Base-by-base conservation (phyloP, 345 rosid genomes). In the Lagerstroemia speciosa region DNA sequence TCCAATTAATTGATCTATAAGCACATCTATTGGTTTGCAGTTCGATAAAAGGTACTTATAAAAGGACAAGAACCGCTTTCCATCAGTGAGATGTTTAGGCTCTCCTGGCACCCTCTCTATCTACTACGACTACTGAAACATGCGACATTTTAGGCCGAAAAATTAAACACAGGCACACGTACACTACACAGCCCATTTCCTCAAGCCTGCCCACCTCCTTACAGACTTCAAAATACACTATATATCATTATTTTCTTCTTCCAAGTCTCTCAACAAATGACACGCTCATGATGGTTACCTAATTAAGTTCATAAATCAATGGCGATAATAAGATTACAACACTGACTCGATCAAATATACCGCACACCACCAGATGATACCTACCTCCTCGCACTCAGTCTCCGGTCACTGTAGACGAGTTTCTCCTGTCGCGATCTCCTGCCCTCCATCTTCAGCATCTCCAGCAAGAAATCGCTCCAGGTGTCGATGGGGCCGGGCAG, bases 401-500 rank as follows among this genome's bases (percentile, higher is more conserved):
- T 73, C 30, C 66, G 58, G 29, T 73, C 78, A 69, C 66, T 70
- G 15, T 53, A 68, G 62, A 41, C 31, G 58, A 80, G 77, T 69
- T 30, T 75, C 53, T 78, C 81, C 45, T 73, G 40, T 29, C 70
- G 55, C 7, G 81, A 74, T 57, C 77, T 73, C 36, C 64, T 38
- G 14, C 78, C 85, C 64, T 92, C 98, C 82, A 77, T 85, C 87
- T 85, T 90, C 81, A 92, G 66, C 96, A 89, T 88, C 71, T 88
- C 85, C 62, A 88, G 83, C 72, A 92, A 79, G 83, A 92, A 86
- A 74, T 92, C 90, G 48, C 76, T 88, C 86, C 92, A 89, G 1
- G 84, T 62, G 36, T 92, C 98, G n/a, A 92, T 84, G 0, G 98
- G 96, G 27, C 98, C 96, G 4, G 96, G 96, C 80, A 88, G 77